A percentile compares a stretch with the other conserved stretches of the same genome.
phyloP scores from a whole-genome alignment of 2,329 filamentous ascomycete genomes.

The Tolypocladium cylindrosporum region DNA sequence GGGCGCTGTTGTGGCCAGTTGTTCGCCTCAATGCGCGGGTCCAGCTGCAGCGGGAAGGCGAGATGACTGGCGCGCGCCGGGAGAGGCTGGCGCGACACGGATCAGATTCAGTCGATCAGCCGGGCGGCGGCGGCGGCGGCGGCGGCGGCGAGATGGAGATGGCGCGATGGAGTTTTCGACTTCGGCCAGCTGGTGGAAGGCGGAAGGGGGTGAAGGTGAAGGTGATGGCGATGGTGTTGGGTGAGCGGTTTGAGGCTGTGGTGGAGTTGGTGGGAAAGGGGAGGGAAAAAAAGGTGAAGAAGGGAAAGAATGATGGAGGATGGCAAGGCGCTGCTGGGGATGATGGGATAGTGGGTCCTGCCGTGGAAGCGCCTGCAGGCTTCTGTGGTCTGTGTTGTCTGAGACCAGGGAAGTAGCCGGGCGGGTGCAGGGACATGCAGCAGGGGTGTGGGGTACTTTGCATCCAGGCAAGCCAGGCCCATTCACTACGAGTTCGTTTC shows the following conservation, averaged over 20 bases:
- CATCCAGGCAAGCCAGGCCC: not conserved
- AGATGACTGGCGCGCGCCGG: not conserved
- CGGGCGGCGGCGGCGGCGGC: not conserved
- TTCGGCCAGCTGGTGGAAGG: not conserved
- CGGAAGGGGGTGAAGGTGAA: slow-evolving; percentile 8
- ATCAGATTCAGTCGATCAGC: not conserved
- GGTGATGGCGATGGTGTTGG: slow-evolving; percentile 5
- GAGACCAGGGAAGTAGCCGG: not conserved
- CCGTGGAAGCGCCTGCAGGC: slow-evolving; percentile 7
- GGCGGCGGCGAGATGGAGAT: not conserved
- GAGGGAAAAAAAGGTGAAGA: slow-evolving; percentile 14
- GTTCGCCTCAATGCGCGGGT: not conserved
- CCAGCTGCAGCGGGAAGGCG: not conserved
- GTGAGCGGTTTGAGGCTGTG: slow-evolving; percentile 8
- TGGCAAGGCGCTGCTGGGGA: slow-evolving; percentile 9
- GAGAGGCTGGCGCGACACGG: not conserved
- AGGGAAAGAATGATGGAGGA: slow-evolving; percentile 16
- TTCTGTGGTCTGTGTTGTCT: not conserved
- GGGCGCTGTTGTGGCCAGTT: not conserved
- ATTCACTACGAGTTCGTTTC: not conserved
- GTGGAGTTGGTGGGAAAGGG: slow-evolving; percentile 17
- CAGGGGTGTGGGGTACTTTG: not conserved
- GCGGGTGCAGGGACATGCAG: not conserved
- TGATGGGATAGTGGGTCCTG: slow-evolving; percentile 13
- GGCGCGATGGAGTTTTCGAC: not conserved